Evolutionary conservation across 495 filamentous ascomycete genomes (phyloP).

Genomic region (Hyaloscypha hepaticicola): DNA sequence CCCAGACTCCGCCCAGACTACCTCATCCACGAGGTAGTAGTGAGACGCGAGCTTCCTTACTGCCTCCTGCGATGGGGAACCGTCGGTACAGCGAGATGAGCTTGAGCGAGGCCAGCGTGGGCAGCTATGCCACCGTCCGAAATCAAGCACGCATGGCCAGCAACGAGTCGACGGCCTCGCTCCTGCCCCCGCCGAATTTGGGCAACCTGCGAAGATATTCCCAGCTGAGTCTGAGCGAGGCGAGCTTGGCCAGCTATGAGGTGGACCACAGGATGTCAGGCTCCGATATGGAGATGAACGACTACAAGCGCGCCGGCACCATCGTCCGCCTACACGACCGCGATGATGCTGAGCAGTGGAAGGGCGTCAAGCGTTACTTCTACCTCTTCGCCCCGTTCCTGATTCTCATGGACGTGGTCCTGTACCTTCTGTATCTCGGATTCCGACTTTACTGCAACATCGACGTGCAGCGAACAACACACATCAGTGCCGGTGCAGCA

Average conservation of each 20-base stretch:
- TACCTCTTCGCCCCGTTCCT: constrained; percentile 41
- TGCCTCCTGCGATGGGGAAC: background rate
- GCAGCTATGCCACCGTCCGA: background rate
- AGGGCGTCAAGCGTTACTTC: constrained; percentile 42
- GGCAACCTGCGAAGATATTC: background rate
- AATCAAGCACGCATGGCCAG: background rate
- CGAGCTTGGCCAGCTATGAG: constrained; percentile 10
- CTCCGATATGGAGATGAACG: constrained; percentile 26
- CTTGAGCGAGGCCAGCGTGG: constrained; percentile 7
- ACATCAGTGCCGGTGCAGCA: constrained; percentile 34
- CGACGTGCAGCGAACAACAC: constrained; percentile 35
- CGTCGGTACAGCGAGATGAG: constrained; percentile 11
- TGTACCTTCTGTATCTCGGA: constrained; percentile 43
- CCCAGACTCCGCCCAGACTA: background rate
- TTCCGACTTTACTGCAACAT: constrained; percentile 44
- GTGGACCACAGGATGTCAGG: constrained; percentile 1
- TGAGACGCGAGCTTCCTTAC: background rate
- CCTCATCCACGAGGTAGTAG: background rate
- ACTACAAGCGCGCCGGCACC: constrained; percentile 38
- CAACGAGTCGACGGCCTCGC: background rate
- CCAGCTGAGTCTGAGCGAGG: constrained; percentile 2
- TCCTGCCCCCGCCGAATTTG: background rate
- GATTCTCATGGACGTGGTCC: constrained; percentile 37
- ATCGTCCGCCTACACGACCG: constrained; percentile 41
- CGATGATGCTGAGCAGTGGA: constrained; percentile 44